These are phyloP conservation scores for Aspergillus sclerotiicarbonarius DNA, from an alignment of 495 filamentous ascomycete species.

Conservation along the genomic window DNA sequence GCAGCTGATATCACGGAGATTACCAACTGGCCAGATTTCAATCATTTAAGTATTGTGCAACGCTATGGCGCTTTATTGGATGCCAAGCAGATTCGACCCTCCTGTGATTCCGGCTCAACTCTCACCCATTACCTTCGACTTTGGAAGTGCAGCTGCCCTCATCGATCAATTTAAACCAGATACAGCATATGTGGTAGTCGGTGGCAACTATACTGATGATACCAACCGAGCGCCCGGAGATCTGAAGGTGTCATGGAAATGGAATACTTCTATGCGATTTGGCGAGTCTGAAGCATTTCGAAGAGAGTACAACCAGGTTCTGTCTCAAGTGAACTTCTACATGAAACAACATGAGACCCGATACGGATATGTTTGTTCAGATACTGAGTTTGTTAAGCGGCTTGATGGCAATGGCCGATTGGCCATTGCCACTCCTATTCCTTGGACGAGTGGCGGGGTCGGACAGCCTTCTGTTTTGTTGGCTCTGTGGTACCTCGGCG, in stretches of 20 bases:
- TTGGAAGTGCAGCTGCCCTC: constrained; percentile 4
- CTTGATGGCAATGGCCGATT: constrained; percentile 15
- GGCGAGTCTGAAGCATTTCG: not conserved
- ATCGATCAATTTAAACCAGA: constrained; percentile 17
- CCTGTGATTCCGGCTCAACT: constrained; percentile 6
- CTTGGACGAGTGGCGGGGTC: constrained; percentile 1
- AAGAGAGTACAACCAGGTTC: constrained; percentile 15
- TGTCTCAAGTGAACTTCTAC: constrained; percentile 21
- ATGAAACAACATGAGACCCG: constrained; percentile 19
- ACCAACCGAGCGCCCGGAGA: constrained; percentile 18
- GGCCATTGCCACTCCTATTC: constrained; percentile 14
- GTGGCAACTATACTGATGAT: not conserved
- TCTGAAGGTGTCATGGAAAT: constrained; percentile 23
- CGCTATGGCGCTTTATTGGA: not conserved
- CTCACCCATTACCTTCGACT: constrained; percentile 7
- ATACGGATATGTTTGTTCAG: constrained; percentile 16
- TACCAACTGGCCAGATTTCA: constrained; percentile 1
- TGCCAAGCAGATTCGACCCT: not conserved
- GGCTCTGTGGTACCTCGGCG: not conserved
- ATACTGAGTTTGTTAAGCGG: constrained; percentile 18
- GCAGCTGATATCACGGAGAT: not conserved
- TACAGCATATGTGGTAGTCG: constrained; percentile 6
- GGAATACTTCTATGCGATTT: constrained; percentile 1
- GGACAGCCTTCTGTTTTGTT: not conserved
- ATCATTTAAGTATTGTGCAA: not conserved